Evolutionary conservation across 345 rosid genomes (phyloP), one percentile per base, ranked within the genome.

Genomic region (Diplotaxis tenuifolia): DNA sequence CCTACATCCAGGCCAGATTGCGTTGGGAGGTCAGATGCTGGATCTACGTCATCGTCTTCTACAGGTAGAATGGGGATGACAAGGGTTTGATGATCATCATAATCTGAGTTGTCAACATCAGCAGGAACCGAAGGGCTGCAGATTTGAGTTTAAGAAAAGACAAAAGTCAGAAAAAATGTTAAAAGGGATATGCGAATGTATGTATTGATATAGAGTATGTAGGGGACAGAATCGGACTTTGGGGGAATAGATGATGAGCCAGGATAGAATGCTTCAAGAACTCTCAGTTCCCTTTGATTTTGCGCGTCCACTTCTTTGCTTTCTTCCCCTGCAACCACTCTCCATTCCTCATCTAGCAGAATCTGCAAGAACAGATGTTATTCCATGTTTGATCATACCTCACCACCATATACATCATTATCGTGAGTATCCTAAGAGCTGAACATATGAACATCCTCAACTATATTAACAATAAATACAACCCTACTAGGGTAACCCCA

Each of bases 241-340:
- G 79, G 83, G 71, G 99, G 99, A 62, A 95, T 89, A n/a, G 91
- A 84, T 52, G 96, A 88, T 76, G 94, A 82, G 6, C 95, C 91
- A 21, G 98, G 98, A 80, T 91, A 92, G 67, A 92, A 89, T 65
- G 99, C 97, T 86, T 95, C 99, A 29, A 95, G 91, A 76, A 92
- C 90, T 79, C 97, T 89, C 80, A 87, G 38, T 85, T 90, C 99
- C 72, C 99, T 86, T 81, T 87, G 88, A 72, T 75, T 90, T 78
- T 92, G 82, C 68, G 74, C 66, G 68, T 89, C 96, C 36, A 82
- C 86, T 73, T 90, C 97, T 79, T 82, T 65, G 81, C 93, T 95
- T 83, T 92, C 98, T 9, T 92, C 97, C 55, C 97, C 99, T 23
- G 91, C 84, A 80, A 87, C 98, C 76, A 95, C 96, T 87, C 74